Evolutionary conservation across 2,329 filamentous ascomycete species (phyloP).

Genomic region (Fusarium sp.): DNA sequence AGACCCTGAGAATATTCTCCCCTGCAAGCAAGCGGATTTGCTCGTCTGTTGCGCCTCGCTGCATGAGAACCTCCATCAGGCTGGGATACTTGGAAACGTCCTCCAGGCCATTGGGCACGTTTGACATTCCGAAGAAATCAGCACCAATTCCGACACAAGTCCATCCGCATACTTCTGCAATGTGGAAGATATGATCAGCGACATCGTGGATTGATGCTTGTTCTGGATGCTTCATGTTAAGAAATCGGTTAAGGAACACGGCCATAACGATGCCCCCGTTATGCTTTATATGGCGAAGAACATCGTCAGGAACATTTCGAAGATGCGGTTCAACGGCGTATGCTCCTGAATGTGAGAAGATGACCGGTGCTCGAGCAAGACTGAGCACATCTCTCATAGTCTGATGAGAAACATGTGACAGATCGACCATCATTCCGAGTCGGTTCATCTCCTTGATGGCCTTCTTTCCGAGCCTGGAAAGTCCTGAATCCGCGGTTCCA

Average conservation of each 20-base stretch:
- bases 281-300: conserved; percentile 52
- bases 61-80: conserved; percentile 49
- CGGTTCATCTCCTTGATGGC: conserved; percentile 55
- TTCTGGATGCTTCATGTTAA: conserved; percentile 50
- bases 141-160: conserved; percentile 56
- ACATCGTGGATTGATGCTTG: conserved; percentile 53
- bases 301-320: conserved; percentile 58
- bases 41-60: conserved; percentile 50
- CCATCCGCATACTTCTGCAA: conserved; percentile 53
- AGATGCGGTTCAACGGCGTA: conserved; percentile 49
- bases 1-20: conserved; percentile 51
- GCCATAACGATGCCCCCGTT: conserved; percentile 59
- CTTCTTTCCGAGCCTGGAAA: conserved; percentile 46
- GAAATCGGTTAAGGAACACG: conserved; percentile 54
- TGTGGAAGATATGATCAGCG: conserved; percentile 53
- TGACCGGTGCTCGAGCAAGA: conserved; percentile 48
- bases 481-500: conserved; percentile 41
- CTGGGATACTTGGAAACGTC: conserved; percentile 55
- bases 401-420: conserved; percentile 51
- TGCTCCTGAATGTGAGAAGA: conserved; percentile 52
- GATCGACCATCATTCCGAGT: conserved; percentile 53
- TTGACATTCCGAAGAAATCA: conserved; percentile 54
- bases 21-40: conserved; percentile 46
- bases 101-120: conserved; percentile 48
- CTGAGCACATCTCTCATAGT: conserved; percentile 51